A percentile compares a stretch with the other conserved stretches of the same genome.
Conservation (phyloP, 2,329 filamentous ascomycete genomes). For the Aphanoascus verrucosus region DNA sequence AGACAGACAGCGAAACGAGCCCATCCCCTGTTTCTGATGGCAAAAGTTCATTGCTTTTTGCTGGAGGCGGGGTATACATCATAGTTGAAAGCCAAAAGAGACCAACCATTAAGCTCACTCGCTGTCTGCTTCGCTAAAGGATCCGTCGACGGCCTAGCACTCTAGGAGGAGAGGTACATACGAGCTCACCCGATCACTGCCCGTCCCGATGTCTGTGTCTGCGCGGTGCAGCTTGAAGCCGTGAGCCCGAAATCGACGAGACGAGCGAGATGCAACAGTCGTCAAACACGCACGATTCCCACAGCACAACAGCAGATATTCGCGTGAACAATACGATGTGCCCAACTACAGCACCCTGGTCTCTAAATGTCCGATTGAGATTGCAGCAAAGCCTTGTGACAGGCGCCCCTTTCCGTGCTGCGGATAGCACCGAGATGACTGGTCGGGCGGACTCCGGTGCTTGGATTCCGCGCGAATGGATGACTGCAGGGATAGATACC, state of each 20-base stretch:
- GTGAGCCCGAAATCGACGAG: too few species aligned
- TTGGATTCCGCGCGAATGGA: neutral
- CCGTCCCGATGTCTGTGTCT: too few species aligned
- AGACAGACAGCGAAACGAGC: neutral
- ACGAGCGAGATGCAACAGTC: too few species aligned
- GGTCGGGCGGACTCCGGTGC: neutral
- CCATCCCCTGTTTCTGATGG: slow-evolving; percentile 3
- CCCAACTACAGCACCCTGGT: neutral
- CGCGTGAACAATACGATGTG: neutral
- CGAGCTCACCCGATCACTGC: too few species aligned
- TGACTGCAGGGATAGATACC: too few species aligned
- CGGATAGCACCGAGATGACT: too few species aligned
- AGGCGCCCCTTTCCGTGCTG: too few species aligned
- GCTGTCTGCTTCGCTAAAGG: neutral
- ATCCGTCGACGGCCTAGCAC: neutral
- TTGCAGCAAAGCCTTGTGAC: too few species aligned
- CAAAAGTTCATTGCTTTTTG: slow-evolving; percentile 8
- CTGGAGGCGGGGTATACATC: slow-evolving; percentile 6
- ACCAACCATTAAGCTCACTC: neutral
- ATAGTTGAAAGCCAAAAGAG: neutral
- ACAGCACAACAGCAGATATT: too few species aligned
- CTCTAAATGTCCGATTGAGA: neutral
- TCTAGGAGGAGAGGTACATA: too few species aligned
- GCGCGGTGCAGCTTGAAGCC: too few species aligned
- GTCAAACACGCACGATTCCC: too few species aligned